phyloP scores from a whole-genome alignment of 2,329 filamentous ascomycete genomes.

The Tolypocladium ophioglossoides region DNA sequence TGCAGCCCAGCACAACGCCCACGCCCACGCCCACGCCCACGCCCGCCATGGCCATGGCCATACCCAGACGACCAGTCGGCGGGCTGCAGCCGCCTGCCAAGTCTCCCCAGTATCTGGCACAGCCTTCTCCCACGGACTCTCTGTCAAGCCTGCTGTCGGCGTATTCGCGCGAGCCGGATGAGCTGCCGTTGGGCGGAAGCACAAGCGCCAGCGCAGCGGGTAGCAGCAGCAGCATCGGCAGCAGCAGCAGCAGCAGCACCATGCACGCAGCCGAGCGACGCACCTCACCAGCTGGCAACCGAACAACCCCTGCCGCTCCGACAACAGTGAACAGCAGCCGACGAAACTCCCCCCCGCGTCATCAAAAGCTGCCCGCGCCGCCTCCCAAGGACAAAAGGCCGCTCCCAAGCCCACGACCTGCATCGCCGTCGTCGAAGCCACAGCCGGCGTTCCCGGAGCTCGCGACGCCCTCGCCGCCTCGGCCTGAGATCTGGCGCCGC shows the following conservation, averaged over 20 bases:
- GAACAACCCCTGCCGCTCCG: not conserved
- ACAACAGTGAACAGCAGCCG: not conserved
- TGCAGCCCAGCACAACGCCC: not conserved
- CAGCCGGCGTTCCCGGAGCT: conserved; percentile 6
- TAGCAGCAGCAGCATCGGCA: not conserved
- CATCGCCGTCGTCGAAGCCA: conserved; percentile 2
- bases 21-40: no score
- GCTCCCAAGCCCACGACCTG: not conserved
- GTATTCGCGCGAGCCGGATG: conserved; percentile 38
- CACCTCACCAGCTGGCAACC: not conserved
- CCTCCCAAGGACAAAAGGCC: conserved; percentile 15
- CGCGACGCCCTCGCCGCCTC: conserved; percentile 15
- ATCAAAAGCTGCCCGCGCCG: conserved; percentile 9
- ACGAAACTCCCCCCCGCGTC: conserved; percentile 3
- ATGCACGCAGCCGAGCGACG: not conserved
- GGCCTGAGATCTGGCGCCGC: conserved; percentile 35
- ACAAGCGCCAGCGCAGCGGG: not conserved
- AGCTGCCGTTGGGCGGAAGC: not conserved
- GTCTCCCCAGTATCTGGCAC: conserved; percentile 13
- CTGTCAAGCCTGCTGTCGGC: conserved; percentile 45
- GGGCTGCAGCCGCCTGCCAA: conserved; percentile 5
- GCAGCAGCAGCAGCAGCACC: no score
- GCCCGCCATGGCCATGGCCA: conserved; percentile 15
- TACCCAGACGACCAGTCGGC: conserved; percentile 25
- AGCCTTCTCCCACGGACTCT: conserved; percentile 33